phyloP scores from a whole-genome alignment of 805 yeast species.

The Yamadazyma philogaea region DNA sequence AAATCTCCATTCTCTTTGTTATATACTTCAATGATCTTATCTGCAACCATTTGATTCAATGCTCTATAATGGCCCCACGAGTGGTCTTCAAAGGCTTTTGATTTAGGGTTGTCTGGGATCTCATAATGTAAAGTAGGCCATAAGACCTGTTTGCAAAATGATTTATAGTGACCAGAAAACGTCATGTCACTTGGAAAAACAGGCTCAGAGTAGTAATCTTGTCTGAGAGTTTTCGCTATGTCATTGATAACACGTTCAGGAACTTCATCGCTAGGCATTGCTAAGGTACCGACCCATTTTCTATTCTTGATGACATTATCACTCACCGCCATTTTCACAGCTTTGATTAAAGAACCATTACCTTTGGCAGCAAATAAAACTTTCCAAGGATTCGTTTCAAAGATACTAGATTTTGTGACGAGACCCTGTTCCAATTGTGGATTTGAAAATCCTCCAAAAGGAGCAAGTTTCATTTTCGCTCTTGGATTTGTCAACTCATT shows the following conservation, averaged over 20 bases:
- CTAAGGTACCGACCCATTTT: constrained; percentile 87
- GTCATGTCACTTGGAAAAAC: constrained; percentile 75
- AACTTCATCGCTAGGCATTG: constrained; percentile 85
- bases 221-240: constrained; percentile 47
- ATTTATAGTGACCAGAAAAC: constrained; percentile 86
- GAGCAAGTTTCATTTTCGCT: constrained; percentile 42
- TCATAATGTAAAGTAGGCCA: constrained; percentile 97
- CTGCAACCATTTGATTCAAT: constrained; percentile 78
- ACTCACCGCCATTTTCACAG: constrained; percentile 58
- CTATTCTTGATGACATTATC: constrained; percentile 32
- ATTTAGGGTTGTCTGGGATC: constrained; percentile 90
- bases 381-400: constrained; percentile 67
- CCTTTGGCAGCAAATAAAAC: constrained; percentile 70
- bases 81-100: constrained; percentile 92
- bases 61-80: constrained; percentile 83
- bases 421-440: constrained; percentile 53
- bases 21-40: constrained; percentile 64
- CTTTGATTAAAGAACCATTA: constrained; percentile 85
- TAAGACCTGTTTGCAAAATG: constrained; percentile 87
- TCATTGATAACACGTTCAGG: constrained; percentile 52
- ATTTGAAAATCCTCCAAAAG: constrained; percentile 73
- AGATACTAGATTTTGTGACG: constrained; percentile 40
- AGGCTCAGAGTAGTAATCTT: constrained; percentile 56
- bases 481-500: constrained; percentile 28
- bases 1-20: constrained; percentile 46